phyloP scores from a whole-genome alignment of 805 yeast genomes.

The Myxozyma nipponensis region DNA sequence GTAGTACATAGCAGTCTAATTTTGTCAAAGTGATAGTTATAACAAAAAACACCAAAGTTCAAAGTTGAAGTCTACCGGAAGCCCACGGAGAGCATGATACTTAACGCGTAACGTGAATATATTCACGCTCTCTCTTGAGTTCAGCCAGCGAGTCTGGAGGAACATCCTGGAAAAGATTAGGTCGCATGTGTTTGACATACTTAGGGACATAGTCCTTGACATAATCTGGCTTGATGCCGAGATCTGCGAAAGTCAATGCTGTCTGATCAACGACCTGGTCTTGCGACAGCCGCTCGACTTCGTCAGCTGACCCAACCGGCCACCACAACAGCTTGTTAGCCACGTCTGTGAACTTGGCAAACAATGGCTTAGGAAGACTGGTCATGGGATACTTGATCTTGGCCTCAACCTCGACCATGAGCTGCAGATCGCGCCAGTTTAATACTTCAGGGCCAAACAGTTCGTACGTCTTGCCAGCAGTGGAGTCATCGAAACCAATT shows the following conservation, averaged over 20 bases:
- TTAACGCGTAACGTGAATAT: constrained; percentile 20
- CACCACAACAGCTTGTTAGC: constrained; percentile 40
- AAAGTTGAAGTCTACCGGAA: no score
- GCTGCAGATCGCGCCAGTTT: constrained; percentile 60
- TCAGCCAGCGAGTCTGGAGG: constrained; percentile 22
- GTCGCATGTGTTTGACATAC: constrained; percentile 37
- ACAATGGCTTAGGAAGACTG: constrained; percentile 42
- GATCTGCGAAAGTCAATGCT: constrained; percentile 63
- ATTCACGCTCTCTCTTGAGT: constrained; percentile 24
- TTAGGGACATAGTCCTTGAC: constrained; percentile 49
- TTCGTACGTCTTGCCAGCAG: constrained; percentile 72
- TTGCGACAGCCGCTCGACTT: constrained; percentile 66
- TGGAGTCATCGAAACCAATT: constrained; percentile 77
- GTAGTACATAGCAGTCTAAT: no score
- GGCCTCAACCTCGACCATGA: constrained; percentile 63
- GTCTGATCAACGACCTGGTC: constrained; percentile 58
- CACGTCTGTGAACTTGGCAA: constrained; percentile 38
- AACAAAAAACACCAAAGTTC: no score
- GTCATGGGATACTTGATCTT: constrained; percentile 40
- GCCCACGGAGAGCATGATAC: no score
- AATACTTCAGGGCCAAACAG: constrained; percentile 68
- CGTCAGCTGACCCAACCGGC: constrained; percentile 63
- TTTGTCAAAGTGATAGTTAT: no score
- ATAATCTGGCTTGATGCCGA: constrained; percentile 60
- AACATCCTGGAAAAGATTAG: constrained; percentile 27